These are phyloP conservation scores for Lomentospora prolificans DNA, from an alignment of 2,329 filamentous ascomycete genomes.

Conservation along the genomic window DNA sequence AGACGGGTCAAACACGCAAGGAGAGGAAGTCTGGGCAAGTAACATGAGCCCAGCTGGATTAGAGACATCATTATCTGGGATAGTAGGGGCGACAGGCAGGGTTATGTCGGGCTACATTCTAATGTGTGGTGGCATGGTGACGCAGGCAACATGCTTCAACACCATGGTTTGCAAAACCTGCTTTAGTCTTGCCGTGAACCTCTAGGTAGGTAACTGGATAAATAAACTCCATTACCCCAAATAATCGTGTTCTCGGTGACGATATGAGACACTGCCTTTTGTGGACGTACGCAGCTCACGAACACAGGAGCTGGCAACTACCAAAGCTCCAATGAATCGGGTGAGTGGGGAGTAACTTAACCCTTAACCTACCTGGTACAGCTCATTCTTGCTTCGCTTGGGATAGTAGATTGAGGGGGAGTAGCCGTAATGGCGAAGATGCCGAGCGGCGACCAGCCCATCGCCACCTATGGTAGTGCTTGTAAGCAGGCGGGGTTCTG, in stretches of 20 bases:
- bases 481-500: not conserved
- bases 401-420: constrained; percentile 84
- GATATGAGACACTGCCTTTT: too few species aligned
- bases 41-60: not conserved
- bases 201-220: too few species aligned
- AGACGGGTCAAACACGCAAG: not conserved
- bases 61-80: not conserved
- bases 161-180: too few species aligned
- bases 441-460: constrained; percentile 85
- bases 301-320: not conserved
- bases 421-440: constrained; percentile 88
- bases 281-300: not conserved
- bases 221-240: too few species aligned
- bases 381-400: constrained; percentile 79
- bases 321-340: not conserved
- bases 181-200: not conserved
- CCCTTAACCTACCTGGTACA: constrained; percentile 64
- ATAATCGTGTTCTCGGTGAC: too few species aligned
- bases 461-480: constrained; percentile 59
- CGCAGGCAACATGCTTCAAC: not conserved
- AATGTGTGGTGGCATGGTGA: not conserved
- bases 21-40: not conserved
- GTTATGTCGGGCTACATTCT: not conserved
- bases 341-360: too few species aligned
- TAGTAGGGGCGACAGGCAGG: not conserved